Percentiles rank a stretch among this genome's conserved stretches.
phyloP scores from a whole-genome alignment of 768 basidiomycete genomes.

The Amanita muscaria region DNA sequence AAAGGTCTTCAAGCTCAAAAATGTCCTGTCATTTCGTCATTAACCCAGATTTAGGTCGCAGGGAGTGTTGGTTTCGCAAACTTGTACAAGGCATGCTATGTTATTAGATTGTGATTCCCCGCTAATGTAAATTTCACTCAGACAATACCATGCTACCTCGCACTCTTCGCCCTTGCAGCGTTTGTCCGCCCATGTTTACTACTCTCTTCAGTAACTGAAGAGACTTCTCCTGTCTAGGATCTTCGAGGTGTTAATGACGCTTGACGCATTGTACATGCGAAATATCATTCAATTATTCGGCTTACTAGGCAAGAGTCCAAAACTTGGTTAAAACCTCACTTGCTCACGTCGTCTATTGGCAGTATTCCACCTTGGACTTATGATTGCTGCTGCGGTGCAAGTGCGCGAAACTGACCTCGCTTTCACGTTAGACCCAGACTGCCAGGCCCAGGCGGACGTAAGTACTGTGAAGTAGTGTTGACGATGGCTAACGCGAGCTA shows the following conservation, averaged over 20 bases:
- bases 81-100: constrained; percentile 42
- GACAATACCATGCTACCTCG: constrained; percentile 78
- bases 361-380: constrained; percentile 72
- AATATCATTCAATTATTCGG: constrained; percentile 76
- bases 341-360: not conserved
- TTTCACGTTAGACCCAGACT: no score
- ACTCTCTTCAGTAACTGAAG: constrained; percentile 1
- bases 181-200: constrained; percentile 23
- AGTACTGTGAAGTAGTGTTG: not conserved
- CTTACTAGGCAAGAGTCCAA: constrained; percentile 46
- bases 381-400: constrained; percentile 70
- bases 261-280: constrained; percentile 72
- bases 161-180: constrained; percentile 78
- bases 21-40: not conserved
- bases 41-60: constrained; percentile 35
- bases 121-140: not conserved
- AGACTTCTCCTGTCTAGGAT: constrained; percentile 43
- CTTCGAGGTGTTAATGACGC: constrained; percentile 73
- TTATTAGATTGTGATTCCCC: not conserved
- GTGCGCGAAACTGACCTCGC: constrained; percentile 66
- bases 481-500: constrained; percentile 16
- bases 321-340: no score
- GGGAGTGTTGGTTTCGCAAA: constrained; percentile 33
- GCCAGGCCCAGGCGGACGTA: no score
- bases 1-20: constrained; percentile 32